Percentiles rank a stretch among this genome's conserved stretches.
Evolutionary conservation across 208 protist genomes (phyloP).

Genomic region (Trypanosoma theileri): DNA sequence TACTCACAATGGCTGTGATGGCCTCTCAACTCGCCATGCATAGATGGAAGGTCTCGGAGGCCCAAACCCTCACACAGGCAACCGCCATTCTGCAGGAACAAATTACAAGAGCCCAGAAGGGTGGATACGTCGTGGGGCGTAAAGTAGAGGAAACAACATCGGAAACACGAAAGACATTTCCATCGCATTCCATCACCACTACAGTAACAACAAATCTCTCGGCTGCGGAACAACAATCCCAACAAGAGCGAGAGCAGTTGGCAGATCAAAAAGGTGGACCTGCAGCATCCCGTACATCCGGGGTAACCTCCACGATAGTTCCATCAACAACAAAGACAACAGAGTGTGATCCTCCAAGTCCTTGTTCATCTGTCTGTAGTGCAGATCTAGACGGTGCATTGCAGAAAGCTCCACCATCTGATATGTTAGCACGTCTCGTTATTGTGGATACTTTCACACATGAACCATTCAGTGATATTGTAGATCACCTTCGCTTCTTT

Average conservation of each 20-base stretch:
- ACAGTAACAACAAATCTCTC: neutral
- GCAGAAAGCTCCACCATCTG: slow-evolving; percentile 26
- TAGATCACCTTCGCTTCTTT: slow-evolving; percentile 63
- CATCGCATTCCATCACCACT: neutral
- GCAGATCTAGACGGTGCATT: slow-evolving; percentile 19
- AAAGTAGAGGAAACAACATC: slow-evolving; percentile 5
- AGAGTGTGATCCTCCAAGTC: neutral
- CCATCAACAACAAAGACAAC: neutral
- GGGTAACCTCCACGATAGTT: no score
- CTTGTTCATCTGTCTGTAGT: slow-evolving; percentile 40
- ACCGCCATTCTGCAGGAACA: slow-evolving; percentile 59
- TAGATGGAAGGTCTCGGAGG: slow-evolving; percentile 78
- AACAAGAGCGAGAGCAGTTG: neutral
- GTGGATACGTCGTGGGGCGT: slow-evolving; percentile 48
- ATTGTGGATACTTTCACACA: slow-evolving; percentile 84
- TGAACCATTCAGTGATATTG: slow-evolving; percentile 70
- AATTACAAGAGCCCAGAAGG: slow-evolving; percentile 34
- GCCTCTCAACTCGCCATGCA: slow-evolving; percentile 82
- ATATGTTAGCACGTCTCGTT: slow-evolving; percentile 64
- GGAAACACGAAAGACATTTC: neutral
- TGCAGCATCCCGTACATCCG: no score
- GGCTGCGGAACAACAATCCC: neutral
- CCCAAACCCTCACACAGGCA: slow-evolving; percentile 61
- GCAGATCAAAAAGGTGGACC: neutral
- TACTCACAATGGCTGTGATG: slow-evolving; percentile 75